phyloP scores from a whole-genome alignment of 352 stramenopile species.

The Globisporangium abappressorium region DNA sequence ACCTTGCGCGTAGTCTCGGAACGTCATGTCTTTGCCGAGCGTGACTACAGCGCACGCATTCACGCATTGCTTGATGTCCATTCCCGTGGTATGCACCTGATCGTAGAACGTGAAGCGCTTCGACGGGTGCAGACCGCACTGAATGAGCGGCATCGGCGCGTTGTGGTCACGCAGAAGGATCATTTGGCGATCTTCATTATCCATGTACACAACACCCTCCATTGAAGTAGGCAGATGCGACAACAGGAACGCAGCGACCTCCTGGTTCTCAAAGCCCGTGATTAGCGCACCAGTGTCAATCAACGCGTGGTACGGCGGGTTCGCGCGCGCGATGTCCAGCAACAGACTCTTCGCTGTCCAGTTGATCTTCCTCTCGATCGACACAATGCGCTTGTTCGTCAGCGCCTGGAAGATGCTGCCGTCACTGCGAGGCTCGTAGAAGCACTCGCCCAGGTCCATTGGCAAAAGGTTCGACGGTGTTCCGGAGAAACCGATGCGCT shows the following conservation, averaged over 20 bases:
- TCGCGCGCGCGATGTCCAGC: conserved; percentile 68
- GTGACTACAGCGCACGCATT: conserved; percentile 88
- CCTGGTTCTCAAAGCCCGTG: conserved; percentile 87
- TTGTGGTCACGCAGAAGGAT: conserved; percentile 94
- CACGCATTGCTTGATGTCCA: conserved; percentile 92
- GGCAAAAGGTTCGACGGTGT: conserved; percentile 99
- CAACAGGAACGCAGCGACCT: conserved; percentile 86
- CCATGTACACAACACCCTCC: conserved; percentile 91
- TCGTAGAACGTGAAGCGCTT: conserved; percentile 94
- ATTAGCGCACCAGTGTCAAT: conserved; percentile 92
- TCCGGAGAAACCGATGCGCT: conserved; percentile 98
- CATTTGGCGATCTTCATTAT: conserved; percentile 87
- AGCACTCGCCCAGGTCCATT: conserved; percentile 97
- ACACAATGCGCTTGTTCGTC: conserved; percentile 91
- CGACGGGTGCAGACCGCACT: conserved; percentile 80
- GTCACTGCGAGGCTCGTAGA: conserved; percentile 98
- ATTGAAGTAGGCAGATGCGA: conserved; percentile 65
- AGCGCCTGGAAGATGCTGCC: conserved; percentile 98
- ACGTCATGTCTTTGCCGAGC: conserved; percentile 97
- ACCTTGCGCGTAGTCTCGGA: conserved; percentile 91
- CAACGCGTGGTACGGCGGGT: conserved; percentile 81
- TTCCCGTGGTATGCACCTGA: conserved; percentile 92
- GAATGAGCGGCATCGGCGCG: conserved; percentile 90
- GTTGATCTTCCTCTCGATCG: conserved; percentile 79
- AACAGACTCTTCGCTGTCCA: conserved; percentile 76